These are phyloP conservation scores for Elsinoe fawcettii DNA, from an alignment of 2,329 filamentous ascomycete genomes.

Conservation along the genomic window DNA sequence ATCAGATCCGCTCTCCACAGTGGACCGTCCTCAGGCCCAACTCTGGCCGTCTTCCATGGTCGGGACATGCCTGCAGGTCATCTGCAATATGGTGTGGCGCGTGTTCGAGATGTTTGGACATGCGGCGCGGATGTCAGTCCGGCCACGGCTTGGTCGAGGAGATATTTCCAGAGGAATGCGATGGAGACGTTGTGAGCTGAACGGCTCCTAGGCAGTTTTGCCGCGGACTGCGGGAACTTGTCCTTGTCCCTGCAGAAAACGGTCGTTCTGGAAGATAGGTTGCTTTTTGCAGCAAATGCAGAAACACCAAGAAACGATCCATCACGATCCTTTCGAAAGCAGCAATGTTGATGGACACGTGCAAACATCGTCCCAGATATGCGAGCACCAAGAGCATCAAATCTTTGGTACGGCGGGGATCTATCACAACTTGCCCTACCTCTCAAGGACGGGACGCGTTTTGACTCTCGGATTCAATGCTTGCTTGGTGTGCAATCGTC, in stretches of 20 bases:
- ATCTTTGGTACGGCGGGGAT: neutral
- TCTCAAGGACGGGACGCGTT: neutral
- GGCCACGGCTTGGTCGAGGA: neutral
- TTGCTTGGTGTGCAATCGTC: neutral
- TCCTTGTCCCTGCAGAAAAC: slow-evolving; percentile 9
- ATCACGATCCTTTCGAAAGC: too few relatives aligned
- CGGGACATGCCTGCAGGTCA: neutral
- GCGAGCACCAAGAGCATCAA: neutral
- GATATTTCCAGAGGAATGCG: neutral
- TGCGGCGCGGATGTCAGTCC: neutral
- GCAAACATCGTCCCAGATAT: neutral
- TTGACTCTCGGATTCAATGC: neutral
- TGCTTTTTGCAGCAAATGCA: neutral
- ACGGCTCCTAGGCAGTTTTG: neutral
- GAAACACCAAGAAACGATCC: neutral
- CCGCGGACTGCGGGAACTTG: neutral
- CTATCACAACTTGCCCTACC: neutral
- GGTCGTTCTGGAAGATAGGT: slow-evolving; percentile 1
- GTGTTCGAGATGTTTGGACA: neutral
- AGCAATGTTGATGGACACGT: neutral
- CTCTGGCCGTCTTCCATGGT: slow-evolving; percentile 7
- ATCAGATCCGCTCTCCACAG: slow-evolving; percentile 9
- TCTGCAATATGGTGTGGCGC: neutral
- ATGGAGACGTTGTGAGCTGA: neutral
- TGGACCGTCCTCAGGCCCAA: slow-evolving; percentile 9